Conservation (phyloP, 1,139 yeast species). For the Debaryomyces psychrophilus region DNA sequence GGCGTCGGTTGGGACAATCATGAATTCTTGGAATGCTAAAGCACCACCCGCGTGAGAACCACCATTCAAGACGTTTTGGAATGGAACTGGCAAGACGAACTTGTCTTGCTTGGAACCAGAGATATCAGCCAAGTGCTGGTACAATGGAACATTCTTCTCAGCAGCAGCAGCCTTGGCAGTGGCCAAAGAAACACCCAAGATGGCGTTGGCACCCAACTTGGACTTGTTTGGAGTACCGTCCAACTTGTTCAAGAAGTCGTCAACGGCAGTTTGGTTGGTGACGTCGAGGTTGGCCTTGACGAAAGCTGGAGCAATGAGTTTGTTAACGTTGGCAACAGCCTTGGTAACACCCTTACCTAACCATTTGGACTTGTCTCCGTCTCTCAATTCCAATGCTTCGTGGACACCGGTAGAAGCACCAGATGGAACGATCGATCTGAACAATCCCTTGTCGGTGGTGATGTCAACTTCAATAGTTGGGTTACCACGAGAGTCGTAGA, state of each 20-base stretch:
- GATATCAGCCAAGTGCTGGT: slow-evolving; percentile 73
- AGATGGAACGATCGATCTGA: slow-evolving; percentile 88
- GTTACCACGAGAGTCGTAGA: slow-evolving; percentile 95
- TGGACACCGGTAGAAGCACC: slow-evolving; percentile 91
- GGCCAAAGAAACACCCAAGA: slow-evolving; percentile 86
- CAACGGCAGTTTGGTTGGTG: slow-evolving; percentile 72
- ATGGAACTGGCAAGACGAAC: slow-evolving; percentile 84
- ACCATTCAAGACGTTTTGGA: slow-evolving; percentile 94
- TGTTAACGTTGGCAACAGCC: slow-evolving; percentile 85
- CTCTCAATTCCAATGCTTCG: slow-evolving; percentile 90
- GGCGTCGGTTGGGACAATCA: slow-evolving; percentile 89
- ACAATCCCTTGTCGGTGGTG: slow-evolving; percentile 75
- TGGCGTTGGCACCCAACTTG: slow-evolving; percentile 89
- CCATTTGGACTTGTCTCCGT: slow-evolving; percentile 86
- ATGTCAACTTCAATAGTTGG: slow-evolving; percentile 92
- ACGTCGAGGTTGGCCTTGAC: slow-evolving; percentile 68
- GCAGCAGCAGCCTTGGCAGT: slow-evolving; percentile 90
- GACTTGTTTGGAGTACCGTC: slow-evolving; percentile 90
- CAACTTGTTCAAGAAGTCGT: slow-evolving; percentile 66
- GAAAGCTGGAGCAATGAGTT: slow-evolving; percentile 79
- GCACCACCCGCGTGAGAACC: slow-evolving; percentile 98
- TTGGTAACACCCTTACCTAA: slow-evolving; percentile 86
- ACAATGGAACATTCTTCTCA: slow-evolving; percentile 77
- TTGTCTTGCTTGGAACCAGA: slow-evolving; percentile 60
- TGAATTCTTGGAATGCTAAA: slow-evolving; percentile 92